Conservation (phyloP, 2,329 filamentous ascomycete species). For the Pyrenophora seminiperda region DNA sequence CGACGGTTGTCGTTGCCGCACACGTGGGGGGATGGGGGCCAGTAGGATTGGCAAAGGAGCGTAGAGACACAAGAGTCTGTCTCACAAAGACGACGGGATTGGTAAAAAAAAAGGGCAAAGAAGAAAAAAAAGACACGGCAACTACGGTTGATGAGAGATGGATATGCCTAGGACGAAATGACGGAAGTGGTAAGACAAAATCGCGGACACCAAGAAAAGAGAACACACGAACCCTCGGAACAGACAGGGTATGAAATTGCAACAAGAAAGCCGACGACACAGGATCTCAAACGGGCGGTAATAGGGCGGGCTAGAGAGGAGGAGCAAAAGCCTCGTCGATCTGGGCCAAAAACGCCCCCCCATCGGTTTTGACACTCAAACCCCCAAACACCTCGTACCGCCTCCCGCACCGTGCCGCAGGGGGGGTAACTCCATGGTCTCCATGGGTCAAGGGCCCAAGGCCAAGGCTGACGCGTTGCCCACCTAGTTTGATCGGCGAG, state of each 20-base stretch:
- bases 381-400: slow-evolving; percentile 6
- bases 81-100: not conserved
- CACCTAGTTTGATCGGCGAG: slow-evolving; percentile 10
- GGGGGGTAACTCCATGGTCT: slow-evolving; percentile 7
- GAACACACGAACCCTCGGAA: too few relatives aligned
- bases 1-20: slow-evolving; percentile 10
- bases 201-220: slow-evolving; percentile 3
- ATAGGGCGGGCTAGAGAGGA: too few relatives aligned
- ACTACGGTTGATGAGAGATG: not conserved
- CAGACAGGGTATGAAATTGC: slow-evolving; percentile 17
- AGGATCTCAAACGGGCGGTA: slow-evolving; percentile 12
- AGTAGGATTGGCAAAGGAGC: slow-evolving; percentile 6
- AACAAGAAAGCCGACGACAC: slow-evolving; percentile 9
- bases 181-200: slow-evolving; percentile 2
- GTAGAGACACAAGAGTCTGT: too few relatives aligned
- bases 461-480: slow-evolving; percentile 14
- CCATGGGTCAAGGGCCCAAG: too few relatives aligned
- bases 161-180: slow-evolving; percentile 7
- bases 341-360: slow-evolving; percentile 5
- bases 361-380: slow-evolving; percentile 14
- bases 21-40: not conserved
- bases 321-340: slow-evolving; percentile 13
- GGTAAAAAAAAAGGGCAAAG: not conserved
- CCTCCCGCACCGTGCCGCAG: slow-evolving; percentile 9
- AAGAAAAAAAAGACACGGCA: not conserved